These are phyloP conservation scores for Colletotrichum liaoningense DNA, from an alignment of 2,329 filamentous ascomycete genomes.

Conservation along the genomic window DNA sequence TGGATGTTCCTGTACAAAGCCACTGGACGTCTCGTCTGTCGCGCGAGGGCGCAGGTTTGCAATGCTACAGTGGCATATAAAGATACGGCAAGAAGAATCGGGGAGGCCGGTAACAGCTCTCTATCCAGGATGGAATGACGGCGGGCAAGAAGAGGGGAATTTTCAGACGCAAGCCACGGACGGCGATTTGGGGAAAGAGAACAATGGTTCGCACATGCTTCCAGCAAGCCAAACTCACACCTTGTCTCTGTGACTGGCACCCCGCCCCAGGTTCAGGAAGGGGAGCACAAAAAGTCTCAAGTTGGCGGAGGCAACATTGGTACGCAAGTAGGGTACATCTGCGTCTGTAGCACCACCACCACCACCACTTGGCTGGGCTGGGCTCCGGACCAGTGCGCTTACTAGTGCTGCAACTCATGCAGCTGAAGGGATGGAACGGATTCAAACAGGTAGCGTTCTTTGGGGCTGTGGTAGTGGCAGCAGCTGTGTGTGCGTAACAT, in stretches of 20 bases:
- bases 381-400: conserved; percentile 22
- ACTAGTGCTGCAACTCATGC: conserved; percentile 25
- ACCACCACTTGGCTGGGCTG: neutral
- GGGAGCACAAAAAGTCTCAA: conserved; percentile 22
- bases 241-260: neutral
- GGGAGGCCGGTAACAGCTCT: conserved; percentile 25
- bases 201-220: conserved; percentile 20
- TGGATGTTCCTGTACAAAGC: neutral
- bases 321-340: neutral
- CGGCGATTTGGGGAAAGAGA: conserved; percentile 25
- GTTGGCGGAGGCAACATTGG: conserved; percentile 12
- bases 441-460: conserved; percentile 12
- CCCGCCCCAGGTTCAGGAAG: neutral
- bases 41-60: conserved; percentile 6
- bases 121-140: conserved; percentile 15
- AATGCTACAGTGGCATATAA: conserved; percentile 10
- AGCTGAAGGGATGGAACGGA: neutral
- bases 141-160: neutral
- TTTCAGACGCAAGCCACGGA: conserved; percentile 23
- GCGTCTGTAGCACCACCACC: neutral
- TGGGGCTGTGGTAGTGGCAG: neutral
- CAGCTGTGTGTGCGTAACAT: neutral
- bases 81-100: conserved; percentile 4
- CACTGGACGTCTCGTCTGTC: conserved; percentile 1
- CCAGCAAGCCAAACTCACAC: conserved; percentile 8